These are phyloP conservation scores for Trichophaea hybrida DNA, from an alignment of 2,329 filamentous ascomycete species.

Conservation along the genomic window DNA sequence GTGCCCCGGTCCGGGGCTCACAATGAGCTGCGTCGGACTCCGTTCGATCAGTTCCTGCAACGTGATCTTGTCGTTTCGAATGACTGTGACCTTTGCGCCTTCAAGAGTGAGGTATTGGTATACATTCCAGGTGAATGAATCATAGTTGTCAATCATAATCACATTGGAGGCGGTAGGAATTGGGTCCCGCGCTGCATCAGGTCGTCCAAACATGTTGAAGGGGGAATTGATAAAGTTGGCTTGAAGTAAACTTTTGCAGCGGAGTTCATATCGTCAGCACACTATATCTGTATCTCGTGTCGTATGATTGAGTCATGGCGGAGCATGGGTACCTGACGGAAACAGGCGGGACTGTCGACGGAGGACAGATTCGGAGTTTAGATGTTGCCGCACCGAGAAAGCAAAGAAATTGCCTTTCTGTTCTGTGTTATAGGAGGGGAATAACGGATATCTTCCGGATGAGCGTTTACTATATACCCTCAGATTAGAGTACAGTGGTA, in stretches of 20 bases:
- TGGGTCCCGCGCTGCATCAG: conserved; percentile 34
- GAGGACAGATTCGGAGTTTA: too few species aligned
- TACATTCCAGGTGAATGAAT: conserved; percentile 98
- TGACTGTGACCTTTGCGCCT: conserved; percentile 77
- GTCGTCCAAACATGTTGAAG: conserved; percentile 10
- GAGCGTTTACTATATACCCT: too few species aligned
- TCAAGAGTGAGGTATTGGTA: conserved; percentile 98
- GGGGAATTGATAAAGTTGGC: neutral
- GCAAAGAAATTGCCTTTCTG: too few species aligned
- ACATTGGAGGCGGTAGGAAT: conserved; percentile 75
- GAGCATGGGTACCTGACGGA: too few species aligned
- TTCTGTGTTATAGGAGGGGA: too few species aligned
- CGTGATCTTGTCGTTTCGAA: conserved; percentile 81
- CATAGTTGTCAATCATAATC: conserved; percentile 95
- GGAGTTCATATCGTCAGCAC: neutral
- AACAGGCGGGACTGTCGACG: too few species aligned
- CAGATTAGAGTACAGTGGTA: too few species aligned
- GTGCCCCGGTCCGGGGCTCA: conserved; percentile 91
- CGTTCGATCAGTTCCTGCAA: conserved; percentile 68
- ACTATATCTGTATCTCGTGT: too few species aligned
- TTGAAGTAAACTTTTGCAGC: neutral
- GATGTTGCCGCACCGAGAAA: too few species aligned
- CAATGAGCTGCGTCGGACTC: conserved; percentile 82
- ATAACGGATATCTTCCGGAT: too few species aligned
- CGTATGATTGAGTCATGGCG: too few species aligned